These are phyloP conservation scores for Pseudogymnoascus sp. DNA, from an alignment of 2,329 filamentous ascomycete genomes.

Conservation along the genomic window DNA sequence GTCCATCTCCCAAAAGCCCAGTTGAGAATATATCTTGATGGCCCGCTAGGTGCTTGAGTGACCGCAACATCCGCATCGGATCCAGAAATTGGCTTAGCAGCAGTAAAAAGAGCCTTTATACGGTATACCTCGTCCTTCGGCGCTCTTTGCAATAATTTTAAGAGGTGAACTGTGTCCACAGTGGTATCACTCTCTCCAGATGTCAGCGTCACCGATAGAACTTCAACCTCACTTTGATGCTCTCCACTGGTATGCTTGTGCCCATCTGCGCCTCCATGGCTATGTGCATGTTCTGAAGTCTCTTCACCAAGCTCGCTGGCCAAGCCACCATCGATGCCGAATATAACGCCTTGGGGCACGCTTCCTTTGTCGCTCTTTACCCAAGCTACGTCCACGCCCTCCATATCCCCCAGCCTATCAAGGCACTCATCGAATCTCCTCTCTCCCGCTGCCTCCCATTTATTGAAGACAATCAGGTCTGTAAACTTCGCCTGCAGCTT, in stretches of 20 bases:
- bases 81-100: conserved; percentile 39
- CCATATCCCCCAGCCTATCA: conserved; percentile 60
- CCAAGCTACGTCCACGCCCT: conserved; percentile 60
- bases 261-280: conserved; percentile 33
- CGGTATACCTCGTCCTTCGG: conserved; percentile 93
- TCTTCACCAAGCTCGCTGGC: conserved; percentile 47
- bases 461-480: conserved; percentile 66
- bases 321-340: conserved; percentile 81
- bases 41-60: conserved; percentile 28
- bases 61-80: conserved; percentile 43
- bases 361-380: conserved; percentile 77
- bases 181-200: conserved; percentile 31
- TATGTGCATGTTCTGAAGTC: conserved; percentile 32
- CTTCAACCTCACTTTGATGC: conserved; percentile 75
- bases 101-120: conserved; percentile 67
- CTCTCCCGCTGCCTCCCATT: conserved; percentile 61
- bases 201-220: conserved; percentile 70
- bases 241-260: conserved; percentile 36
- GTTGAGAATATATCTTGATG: conserved; percentile 76
- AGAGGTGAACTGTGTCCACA: conserved; percentile 55
- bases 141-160: conserved; percentile 60
- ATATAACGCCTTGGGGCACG: conserved; percentile 71
- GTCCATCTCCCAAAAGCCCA: conserved; percentile 98
- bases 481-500: conserved; percentile 67
- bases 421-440: conserved; percentile 55